Evolutionary conservation across 257 asterid species (phyloP), one percentile per base, ranked within the genome.

Genomic region (Solanum neorickii): DNA sequence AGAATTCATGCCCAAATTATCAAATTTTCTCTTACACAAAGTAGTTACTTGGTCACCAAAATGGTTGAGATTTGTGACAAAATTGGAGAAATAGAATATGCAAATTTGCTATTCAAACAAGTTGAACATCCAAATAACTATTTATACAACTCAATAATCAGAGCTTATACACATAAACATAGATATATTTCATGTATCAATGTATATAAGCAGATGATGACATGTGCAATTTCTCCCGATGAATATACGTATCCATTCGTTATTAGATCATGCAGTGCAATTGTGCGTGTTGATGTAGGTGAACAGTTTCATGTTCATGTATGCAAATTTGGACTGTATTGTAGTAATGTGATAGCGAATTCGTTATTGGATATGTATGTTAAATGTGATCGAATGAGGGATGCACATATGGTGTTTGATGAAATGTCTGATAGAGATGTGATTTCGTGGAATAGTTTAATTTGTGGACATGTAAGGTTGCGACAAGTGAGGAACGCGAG

Each of bases 1-100:
- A 93, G 87, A 89, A 89, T 92, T n/a, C 98, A 95, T 65, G 93
- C 95, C 90, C 98, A 92, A 60, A 91, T 94, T 88, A 92, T 93
- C 88, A 93, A 93, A 76, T 88, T 92, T 20, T 93, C 96, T 20
- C 42, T 94, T 42, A 44, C 92, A 11, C 95, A 92, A 52, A 94
- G 98, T 94, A 96, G 91, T 88, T 93, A 94, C 90, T 90, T 96
- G 91, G 95, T 93, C n/a, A 94, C 98, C 6, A 95, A 89, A 90
- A 94, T 95, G 98, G 66, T 96, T 88, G 94, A 96, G 69, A 89
- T 93, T 60, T 96, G 99, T 86, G 95, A 92, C 86, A 91, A 87
- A 89, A 88, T 20, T 44, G 95, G 94, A 31, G 94, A 92, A 46
- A 92, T 90, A 29, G 88, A 91, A 33, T 93, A 94, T 82, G 98